Conservation (phyloP, 495 filamentous ascomycete species). For the Tuber brumale region DNA sequence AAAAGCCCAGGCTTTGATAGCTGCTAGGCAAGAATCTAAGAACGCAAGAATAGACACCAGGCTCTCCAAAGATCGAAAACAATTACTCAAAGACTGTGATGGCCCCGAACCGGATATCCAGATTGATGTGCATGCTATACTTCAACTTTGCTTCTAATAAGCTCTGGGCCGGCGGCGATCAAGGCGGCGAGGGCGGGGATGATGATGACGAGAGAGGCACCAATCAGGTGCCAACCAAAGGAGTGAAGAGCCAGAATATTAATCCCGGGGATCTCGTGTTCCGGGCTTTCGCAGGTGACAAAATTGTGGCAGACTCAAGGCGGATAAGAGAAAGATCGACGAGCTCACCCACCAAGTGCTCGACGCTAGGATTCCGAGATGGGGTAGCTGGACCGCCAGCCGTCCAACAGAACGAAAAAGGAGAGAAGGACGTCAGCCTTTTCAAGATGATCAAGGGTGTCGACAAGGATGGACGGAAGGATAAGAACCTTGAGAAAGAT, state of each 20-base stretch:
- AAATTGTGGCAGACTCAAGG: slow-evolving; percentile 76
- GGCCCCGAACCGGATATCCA: slow-evolving; percentile 41
- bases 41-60: slow-evolving; percentile 33
- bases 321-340: slow-evolving; percentile 60
- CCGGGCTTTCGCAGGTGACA: slow-evolving; percentile 80
- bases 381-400: too few relatives aligned
- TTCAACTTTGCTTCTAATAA: slow-evolving; percentile 31
- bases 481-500: too few relatives aligned
- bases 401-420: too few relatives aligned
- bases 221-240: slow-evolving; percentile 28
- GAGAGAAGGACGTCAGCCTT: too few relatives aligned
- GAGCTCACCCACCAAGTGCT: too few relatives aligned
- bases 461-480: slow-evolving; percentile 62
- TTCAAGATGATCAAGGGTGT: slow-evolving; percentile 70
- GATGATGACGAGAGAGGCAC: slow-evolving; percentile 26
- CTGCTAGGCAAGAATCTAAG: slow-evolving; percentile 28
- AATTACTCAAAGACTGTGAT: slow-evolving; percentile 29
- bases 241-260: slow-evolving; percentile 37
- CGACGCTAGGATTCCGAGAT: too few relatives aligned
- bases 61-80: slow-evolving; percentile 37
- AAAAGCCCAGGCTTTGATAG: slow-evolving; percentile 21
- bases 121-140: slow-evolving; percentile 30
- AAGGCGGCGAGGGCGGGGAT: slow-evolving; percentile 55
- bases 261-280: slow-evolving; percentile 76
- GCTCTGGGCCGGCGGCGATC: slow-evolving; percentile 41